Conservation (phyloP, 75 land plant species). For the Gnetum montanum region DNA sequence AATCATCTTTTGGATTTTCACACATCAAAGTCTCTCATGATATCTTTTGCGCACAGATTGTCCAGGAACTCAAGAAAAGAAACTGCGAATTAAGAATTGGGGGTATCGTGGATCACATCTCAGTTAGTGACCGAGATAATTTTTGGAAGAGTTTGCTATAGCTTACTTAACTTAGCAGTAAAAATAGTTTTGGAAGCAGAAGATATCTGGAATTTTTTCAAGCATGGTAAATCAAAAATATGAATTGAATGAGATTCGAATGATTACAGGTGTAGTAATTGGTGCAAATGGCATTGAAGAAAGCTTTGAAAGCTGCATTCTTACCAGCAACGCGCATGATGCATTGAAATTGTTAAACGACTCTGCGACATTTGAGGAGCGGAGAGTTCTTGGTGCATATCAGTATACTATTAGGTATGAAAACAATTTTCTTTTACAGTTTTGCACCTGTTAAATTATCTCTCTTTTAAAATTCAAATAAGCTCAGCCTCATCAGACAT, state of each 20-base stretch:
- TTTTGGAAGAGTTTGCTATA: too few species aligned
- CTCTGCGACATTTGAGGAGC: constrained; percentile 61
- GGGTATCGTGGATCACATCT: constrained; percentile 44
- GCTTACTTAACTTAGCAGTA: too few species aligned
- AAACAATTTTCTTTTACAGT: too few species aligned
- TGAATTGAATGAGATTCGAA: too few species aligned
- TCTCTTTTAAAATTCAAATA: too few species aligned
- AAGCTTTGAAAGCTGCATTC: constrained; percentile 44
- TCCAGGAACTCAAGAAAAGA: constrained; percentile 33
- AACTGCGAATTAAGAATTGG: constrained; percentile 41
- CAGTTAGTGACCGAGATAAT: constrained; percentile 39
- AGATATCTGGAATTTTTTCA: too few species aligned
- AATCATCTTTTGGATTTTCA: too few species aligned
- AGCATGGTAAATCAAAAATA: too few species aligned
- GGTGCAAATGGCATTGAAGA: constrained; percentile 37
- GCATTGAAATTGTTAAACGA: constrained; percentile 58
- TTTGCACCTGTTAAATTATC: too few species aligned
- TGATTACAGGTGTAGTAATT: constrained; percentile 58
- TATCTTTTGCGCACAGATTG: constrained; percentile 49
- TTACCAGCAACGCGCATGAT: constrained; percentile 80
- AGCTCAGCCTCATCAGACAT: too few species aligned
- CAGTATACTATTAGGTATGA: constrained; percentile 74
- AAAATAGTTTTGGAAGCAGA: too few species aligned
- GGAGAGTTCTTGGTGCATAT: constrained; percentile 72
- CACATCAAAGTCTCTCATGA: too few species aligned